Conservation (phyloP, 169 alveolate species). For the Plasmodium vivax region DNA sequence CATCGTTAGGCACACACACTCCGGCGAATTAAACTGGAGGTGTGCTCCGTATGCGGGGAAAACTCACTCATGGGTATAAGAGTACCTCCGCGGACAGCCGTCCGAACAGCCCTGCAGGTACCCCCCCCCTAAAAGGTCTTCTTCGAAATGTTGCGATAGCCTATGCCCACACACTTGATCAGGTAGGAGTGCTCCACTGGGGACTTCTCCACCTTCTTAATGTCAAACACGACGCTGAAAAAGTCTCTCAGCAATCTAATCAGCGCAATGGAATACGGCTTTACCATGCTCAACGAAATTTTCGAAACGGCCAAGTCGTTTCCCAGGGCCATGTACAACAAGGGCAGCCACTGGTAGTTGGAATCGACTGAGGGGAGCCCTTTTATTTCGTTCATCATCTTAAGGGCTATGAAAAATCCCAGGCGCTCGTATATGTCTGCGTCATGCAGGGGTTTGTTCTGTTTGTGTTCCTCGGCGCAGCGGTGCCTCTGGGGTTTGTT, state of each 20-base stretch:
- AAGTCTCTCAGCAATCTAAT: conserved; percentile 66
- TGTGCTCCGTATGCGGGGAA: background rate
- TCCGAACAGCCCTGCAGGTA: background rate
- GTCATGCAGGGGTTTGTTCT: background rate
- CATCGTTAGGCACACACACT: background rate
- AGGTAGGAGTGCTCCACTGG: conserved; percentile 63
- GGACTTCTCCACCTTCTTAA: conserved; percentile 56
- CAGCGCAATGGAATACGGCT: conserved; percentile 60
- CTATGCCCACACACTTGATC: conserved; percentile 71
- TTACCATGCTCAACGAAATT: conserved; percentile 31
- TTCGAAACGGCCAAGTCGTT: conserved; percentile 63
- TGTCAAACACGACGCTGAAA: conserved; percentile 68
- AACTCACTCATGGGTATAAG: background rate
- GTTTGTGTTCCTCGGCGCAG: background rate
- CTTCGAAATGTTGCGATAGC: conserved; percentile 69
- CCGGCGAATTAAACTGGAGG: background rate
- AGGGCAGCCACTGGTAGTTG: conserved; percentile 74
- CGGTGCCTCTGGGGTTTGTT: background rate
- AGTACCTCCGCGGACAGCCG: background rate
- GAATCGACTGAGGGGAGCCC: conserved; percentile 70
- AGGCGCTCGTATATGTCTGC: conserved; percentile 72
- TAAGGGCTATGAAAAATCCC: conserved; percentile 67
- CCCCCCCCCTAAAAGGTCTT: conserved; percentile 22
- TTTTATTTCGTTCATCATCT: conserved; percentile 60
- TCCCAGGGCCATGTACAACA: conserved; percentile 63